These are phyloP conservation scores for Tilletiopsis washingtonensis DNA, from an alignment of 1,284 basidiomycete species.

Conservation along the genomic window DNA sequence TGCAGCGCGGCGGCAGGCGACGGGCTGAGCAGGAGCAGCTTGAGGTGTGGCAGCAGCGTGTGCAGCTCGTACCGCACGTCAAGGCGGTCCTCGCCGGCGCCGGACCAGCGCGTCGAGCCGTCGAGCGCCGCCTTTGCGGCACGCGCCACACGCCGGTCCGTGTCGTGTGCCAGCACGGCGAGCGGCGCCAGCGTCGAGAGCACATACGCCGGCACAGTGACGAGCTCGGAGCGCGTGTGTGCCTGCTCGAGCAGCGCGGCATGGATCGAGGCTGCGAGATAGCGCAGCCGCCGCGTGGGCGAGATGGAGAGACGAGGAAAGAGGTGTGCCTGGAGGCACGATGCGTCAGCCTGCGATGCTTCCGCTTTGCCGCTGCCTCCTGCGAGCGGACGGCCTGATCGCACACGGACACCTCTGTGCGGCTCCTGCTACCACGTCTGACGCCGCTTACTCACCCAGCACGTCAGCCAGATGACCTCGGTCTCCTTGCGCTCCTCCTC, in stretches of 20 bases:
- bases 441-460: slow-evolving; percentile 60
- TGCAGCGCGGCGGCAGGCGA: slow-evolving; percentile 26
- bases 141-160: slow-evolving; percentile 59
- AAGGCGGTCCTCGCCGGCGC: background rate
- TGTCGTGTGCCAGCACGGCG: slow-evolving; percentile 65
- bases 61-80: slow-evolving; percentile 16
- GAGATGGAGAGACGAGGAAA: slow-evolving; percentile 72
- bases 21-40: slow-evolving; percentile 16
- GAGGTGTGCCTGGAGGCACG: slow-evolving; percentile 65
- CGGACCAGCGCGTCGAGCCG: background rate
- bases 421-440: no score
- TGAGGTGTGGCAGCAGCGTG: slow-evolving; percentile 17
- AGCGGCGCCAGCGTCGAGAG: slow-evolving; percentile 71
- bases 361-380: no score
- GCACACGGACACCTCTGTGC: background rate
- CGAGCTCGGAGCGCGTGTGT: slow-evolving; percentile 55
- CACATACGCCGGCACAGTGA: slow-evolving; percentile 59
- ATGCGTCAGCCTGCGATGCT: no score
- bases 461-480: background rate
- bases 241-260: slow-evolving; percentile 56
- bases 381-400: no score
- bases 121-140: slow-evolving; percentile 57
- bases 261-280: slow-evolving; percentile 64
- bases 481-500: slow-evolving; percentile 13
- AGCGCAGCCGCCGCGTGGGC: slow-evolving; percentile 67